phyloP scores from a whole-genome alignment of 1,139 yeast species.

The Neolecta irregularis region DNA sequence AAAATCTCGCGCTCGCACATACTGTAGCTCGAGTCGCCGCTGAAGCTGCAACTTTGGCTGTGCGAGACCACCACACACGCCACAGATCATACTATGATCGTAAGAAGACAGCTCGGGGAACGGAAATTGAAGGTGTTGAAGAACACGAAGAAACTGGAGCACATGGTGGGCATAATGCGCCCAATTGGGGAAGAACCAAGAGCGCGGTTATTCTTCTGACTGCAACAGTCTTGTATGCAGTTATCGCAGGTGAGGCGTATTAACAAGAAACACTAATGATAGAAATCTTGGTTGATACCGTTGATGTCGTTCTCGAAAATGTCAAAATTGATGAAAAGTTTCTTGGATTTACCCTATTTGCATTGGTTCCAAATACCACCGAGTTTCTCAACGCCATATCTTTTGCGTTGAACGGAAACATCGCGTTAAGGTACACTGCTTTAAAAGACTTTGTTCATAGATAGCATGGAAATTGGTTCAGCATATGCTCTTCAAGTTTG shows the following conservation, averaged over 20 bases:
- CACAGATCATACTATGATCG: neutral
- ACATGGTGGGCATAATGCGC: constrained; percentile 81
- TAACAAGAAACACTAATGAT: neutral
- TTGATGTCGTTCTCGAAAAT: constrained; percentile 66
- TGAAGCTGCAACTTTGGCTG: constrained; percentile 1
- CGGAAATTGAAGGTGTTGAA: constrained; percentile 9
- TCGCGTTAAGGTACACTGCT: constrained; percentile 40
- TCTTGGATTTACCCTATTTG: constrained; percentile 84
- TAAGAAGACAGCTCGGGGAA: neutral
- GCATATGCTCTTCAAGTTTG: constrained; percentile 98
- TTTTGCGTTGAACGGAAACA: constrained; percentile 90
- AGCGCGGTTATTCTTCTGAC: constrained; percentile 70
- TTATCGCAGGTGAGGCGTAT: constrained; percentile 41
- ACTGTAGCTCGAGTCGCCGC: constrained; percentile 2
- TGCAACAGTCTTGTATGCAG: constrained; percentile 76
- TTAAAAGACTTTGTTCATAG: neutral
- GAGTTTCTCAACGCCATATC: constrained; percentile 94
- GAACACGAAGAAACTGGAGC: constrained; percentile 11
- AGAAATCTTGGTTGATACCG: constrained; percentile 84
- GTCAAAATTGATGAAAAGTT: constrained; percentile 78
- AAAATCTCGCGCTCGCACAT: neutral
- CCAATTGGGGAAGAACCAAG: constrained; percentile 85
- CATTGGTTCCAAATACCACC: constrained; percentile 90
- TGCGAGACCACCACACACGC: neutral
- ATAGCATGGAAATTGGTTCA: constrained; percentile 90